phyloP scores from a whole-genome alignment of 306 rosid species.

The Quercus bicolor region DNA sequence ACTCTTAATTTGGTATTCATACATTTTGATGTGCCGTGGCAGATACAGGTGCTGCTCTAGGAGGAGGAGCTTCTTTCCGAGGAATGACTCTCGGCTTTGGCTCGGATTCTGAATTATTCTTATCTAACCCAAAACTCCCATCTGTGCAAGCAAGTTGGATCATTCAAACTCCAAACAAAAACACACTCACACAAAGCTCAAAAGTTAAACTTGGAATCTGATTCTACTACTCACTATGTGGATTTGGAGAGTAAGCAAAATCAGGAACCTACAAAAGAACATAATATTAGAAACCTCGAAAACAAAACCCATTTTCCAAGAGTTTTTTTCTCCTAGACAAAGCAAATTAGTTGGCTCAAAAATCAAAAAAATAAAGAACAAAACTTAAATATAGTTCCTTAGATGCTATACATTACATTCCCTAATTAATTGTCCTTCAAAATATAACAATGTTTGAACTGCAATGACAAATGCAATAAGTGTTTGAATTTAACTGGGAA shows the following conservation, averaged over 20 bases:
- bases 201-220: slow-evolving; percentile 19
- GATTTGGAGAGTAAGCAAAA: too few relatives aligned
- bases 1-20: slow-evolving; percentile 52
- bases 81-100: slow-evolving; percentile 59
- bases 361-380: too few relatives aligned
- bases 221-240: too few relatives aligned
- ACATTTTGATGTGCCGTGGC: slow-evolving; percentile 64
- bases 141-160: slow-evolving; percentile 37
- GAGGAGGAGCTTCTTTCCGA: slow-evolving; percentile 50
- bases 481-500: too few relatives aligned
- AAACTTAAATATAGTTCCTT: too few relatives aligned
- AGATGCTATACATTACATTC: too few relatives aligned
- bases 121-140: slow-evolving; percentile 85
- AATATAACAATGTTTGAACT: too few relatives aligned
- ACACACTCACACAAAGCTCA: not conserved
- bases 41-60: slow-evolving; percentile 8
- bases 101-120: slow-evolving; percentile 73
- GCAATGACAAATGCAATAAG: too few relatives aligned
- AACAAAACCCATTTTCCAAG: slow-evolving; percentile 2
- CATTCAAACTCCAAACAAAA: not conserved
- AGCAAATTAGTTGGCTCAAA: not conserved
- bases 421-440: too few relatives aligned
- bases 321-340: not conserved
- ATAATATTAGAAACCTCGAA: too few relatives aligned
- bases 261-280: too few relatives aligned